Evolutionary conservation across 2,329 filamentous ascomycete species (phyloP), one percentile per base, ranked within the genome.

Genomic region (Uncinocarpus reesii): DNA sequence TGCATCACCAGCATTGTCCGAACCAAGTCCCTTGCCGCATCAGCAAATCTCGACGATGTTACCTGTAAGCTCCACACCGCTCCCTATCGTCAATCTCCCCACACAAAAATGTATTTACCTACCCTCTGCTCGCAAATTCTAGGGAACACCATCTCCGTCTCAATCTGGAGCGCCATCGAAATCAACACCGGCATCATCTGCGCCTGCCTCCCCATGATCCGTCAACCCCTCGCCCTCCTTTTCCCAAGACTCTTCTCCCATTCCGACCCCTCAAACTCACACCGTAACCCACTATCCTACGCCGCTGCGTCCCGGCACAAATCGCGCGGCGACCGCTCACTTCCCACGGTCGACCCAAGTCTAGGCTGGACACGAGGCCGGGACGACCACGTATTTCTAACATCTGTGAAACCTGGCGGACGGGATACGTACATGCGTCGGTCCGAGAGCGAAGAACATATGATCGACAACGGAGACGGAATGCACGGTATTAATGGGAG

Each of bases 161-260:
- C 64, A 5, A 58, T 62, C 16, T 69, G 65, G 65, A 66, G 63
- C 16, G 59, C 62, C 7, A 55, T 68, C 26, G 67, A 69, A 57
- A 57, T 59, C 21, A 63, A 64, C 46, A 55, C 61, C 10, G 63
- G 57, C 15, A 60, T 67, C 23, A 62, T 65, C 26, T 66, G 64
- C 47, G 62, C 66, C 13, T 68, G 64, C 45, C 59, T 68, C 5
- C 65, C 66, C 7, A 65, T 66, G 57, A 58, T 62, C 41, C 58
- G 62, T 34, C 56, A 58, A n/a, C 57, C 61, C 1, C 57, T 67
- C 6, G 48, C 53, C 31, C 50, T 52, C 7, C 16, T 54, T 2
- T 56, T 57, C 28, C 56, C 56, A 3, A 34, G 37, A n/a, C 47
- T 56, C 20, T 52, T 56, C 42, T 21, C 43, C 49, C 8, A 15